A percentile compares a stretch with the other conserved stretches of the same genome.
phyloP scores from a whole-genome alignment of 352 stramenopile species.

The Globisporangium nodosum region DNA sequence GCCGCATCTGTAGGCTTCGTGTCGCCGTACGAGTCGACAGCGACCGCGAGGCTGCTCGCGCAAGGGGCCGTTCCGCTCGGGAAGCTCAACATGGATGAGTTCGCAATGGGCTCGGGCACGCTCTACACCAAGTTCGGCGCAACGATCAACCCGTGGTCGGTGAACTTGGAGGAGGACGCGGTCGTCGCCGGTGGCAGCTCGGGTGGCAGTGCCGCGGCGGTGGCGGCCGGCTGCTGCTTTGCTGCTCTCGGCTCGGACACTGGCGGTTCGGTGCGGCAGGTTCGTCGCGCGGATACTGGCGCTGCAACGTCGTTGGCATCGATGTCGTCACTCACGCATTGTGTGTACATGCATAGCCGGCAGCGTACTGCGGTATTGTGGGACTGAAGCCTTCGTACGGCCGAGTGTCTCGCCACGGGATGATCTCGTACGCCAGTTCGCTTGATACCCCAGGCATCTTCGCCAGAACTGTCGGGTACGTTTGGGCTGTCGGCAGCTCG shows the following conservation, averaged over 20 bases:
- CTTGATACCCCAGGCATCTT: slow-evolving; percentile 96
- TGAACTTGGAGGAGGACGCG: slow-evolving; percentile 36
- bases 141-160: slow-evolving; percentile 88
- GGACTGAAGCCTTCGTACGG: slow-evolving; percentile 98
- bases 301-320: background rate
- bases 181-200: slow-evolving; percentile 92
- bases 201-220: slow-evolving; percentile 90
- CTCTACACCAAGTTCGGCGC: slow-evolving; percentile 86
- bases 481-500: slow-evolving; percentile 1
- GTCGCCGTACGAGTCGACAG: slow-evolving; percentile 87
- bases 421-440: slow-evolving; percentile 96
- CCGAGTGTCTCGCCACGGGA: slow-evolving; percentile 92
- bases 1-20: slow-evolving; percentile 54
- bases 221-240: slow-evolving; percentile 89
- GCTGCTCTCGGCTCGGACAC: slow-evolving; percentile 96
- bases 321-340: background rate
- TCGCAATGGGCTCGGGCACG: slow-evolving; percentile 96
- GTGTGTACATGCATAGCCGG: slow-evolving; percentile 41
- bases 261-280: slow-evolving; percentile 93
- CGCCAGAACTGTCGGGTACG: slow-evolving; percentile 67
- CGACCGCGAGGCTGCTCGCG: slow-evolving; percentile 78
- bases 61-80: slow-evolving; percentile 92
- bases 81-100: slow-evolving; percentile 99
- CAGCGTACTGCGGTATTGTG: slow-evolving; percentile 94
- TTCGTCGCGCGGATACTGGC: slow-evolving; percentile 7